A percentile compares a stretch with the other conserved stretches of the same genome.
Evolutionary conservation across 345 rosid species (phyloP).

Genomic region (Barbarea vulgaris): DNA sequence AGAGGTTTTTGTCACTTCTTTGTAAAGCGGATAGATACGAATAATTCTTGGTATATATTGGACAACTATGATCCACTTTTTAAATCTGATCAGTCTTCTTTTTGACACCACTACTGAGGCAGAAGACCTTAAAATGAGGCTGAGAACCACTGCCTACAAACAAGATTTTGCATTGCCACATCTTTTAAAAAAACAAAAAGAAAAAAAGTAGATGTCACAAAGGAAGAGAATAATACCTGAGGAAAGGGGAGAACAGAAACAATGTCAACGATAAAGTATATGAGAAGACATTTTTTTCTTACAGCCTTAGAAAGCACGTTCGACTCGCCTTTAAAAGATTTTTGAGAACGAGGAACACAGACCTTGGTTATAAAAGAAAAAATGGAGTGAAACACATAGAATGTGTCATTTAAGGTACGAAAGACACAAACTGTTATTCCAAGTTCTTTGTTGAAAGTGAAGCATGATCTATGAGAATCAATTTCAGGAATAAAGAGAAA

Average conservation of each 20-base stretch:
- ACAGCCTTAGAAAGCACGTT: neutral
- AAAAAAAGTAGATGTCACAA: neutral
- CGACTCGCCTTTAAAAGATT: conserved; percentile 16
- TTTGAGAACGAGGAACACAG: conserved; percentile 28
- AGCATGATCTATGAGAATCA: neutral
- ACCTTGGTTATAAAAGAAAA: neutral
- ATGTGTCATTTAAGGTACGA: conserved; percentile 34
- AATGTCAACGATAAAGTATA: conserved; percentile 22
- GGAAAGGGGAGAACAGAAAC: conserved; percentile 40
- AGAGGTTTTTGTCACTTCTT: conserved; percentile 20
- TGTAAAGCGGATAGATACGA: conserved; percentile 29
- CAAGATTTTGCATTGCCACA: conserved; percentile 4
- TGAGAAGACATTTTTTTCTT: neutral
- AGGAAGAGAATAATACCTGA: conserved; percentile 25
- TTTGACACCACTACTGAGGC: conserved; percentile 12
- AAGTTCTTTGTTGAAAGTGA: conserved; percentile 16
- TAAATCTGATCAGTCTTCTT: conserved; percentile 11
- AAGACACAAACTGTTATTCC: conserved; percentile 14
- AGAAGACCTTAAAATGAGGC: neutral
- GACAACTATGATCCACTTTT: conserved; percentile 15
- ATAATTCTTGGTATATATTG: conserved; percentile 33
- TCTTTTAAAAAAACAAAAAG: neutral
- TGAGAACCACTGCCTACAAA: conserved; percentile 29
- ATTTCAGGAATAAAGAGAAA: conserved; percentile 40
- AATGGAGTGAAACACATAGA: conserved; percentile 21